A percentile compares a stretch with the other conserved stretches of the same genome.
Conservation (phyloP, 768 basidiomycete genomes). For the Pluteus cervinus region DNA sequence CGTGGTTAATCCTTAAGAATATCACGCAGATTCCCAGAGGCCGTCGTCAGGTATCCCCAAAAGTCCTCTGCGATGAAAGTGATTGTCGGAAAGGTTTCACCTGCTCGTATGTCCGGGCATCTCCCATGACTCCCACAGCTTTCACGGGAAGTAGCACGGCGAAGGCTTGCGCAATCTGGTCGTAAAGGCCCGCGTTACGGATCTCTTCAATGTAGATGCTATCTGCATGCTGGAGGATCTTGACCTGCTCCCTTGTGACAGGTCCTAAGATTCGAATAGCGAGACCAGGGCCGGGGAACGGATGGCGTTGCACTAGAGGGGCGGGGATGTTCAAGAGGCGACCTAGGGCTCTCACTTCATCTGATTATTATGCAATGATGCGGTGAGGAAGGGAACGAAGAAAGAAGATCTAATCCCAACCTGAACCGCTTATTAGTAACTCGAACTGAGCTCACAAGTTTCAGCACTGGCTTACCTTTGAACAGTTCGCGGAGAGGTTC, state of each 20-base stretch:
- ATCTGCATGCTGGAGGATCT: slow-evolving; percentile 87
- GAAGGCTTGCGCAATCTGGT: slow-evolving; percentile 94
- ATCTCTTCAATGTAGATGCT: slow-evolving; percentile 98
- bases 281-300: slow-evolving; percentile 97
- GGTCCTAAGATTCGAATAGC: slow-evolving; percentile 97
- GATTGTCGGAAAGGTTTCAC: no score
- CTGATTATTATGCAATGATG: slow-evolving; percentile 32
- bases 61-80: no score
- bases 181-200: slow-evolving; percentile 84
- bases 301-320: slow-evolving; percentile 92
- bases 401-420: neutral
- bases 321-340: slow-evolving; percentile 87
- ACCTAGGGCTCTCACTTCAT: slow-evolving; percentile 93
- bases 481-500: slow-evolving; percentile 96
- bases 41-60: no score
- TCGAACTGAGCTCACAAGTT: no score
- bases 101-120: slow-evolving; percentile 94
- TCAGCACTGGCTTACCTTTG: slow-evolving; percentile 79
- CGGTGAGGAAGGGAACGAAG: slow-evolving; percentile 4
- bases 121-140: slow-evolving; percentile 98
- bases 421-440: neutral
- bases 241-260: slow-evolving; percentile 89
- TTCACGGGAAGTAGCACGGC: slow-evolving; percentile 92
- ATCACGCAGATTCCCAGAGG: no score
- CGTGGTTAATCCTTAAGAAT: no score